Conservation (phyloP, 2,329 filamentous ascomycete species). For the Acephala macrosclerotiorum region DNA sequence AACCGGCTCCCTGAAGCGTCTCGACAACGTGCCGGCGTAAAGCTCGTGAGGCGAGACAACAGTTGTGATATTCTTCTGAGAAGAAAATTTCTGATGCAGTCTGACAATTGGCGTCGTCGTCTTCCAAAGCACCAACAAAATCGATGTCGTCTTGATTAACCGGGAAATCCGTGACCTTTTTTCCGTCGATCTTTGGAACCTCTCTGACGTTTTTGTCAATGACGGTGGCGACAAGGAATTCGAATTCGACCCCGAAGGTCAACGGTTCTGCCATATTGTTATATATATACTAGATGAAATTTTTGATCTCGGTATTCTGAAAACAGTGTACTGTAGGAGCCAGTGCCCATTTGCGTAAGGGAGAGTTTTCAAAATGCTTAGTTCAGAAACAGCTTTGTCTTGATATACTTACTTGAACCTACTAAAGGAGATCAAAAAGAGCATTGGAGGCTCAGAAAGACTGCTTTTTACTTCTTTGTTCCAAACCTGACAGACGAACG, state of each 20-base stretch:
- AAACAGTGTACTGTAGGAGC: no score
- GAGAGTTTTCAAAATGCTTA: background rate
- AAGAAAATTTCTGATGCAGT: background rate
- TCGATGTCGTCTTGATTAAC: background rate
- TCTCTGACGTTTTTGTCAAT: background rate
- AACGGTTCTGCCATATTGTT: conserved; percentile 6
- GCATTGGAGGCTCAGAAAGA: background rate
- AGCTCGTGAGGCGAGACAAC: background rate
- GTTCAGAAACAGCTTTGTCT: no score
- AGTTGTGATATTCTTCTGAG: background rate
- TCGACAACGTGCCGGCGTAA: background rate
- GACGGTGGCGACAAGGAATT: background rate
- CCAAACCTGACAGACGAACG: background rate
- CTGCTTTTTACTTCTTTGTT: background rate
- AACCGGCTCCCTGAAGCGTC: background rate
- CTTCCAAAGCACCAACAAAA: background rate
- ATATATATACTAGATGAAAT: background rate
- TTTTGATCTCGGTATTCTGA: background rate
- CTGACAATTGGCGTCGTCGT: background rate
- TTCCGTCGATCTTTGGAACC: background rate
- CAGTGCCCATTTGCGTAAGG: background rate
- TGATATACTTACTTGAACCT: no score
- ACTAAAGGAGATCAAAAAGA: no score
- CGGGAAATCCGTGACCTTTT: background rate
- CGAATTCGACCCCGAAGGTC: conserved; percentile 8